These are phyloP conservation scores for Aspergillus phoenicis DNA, from an alignment of 2,329 filamentous ascomycete genomes.

Conservation along the genomic window DNA sequence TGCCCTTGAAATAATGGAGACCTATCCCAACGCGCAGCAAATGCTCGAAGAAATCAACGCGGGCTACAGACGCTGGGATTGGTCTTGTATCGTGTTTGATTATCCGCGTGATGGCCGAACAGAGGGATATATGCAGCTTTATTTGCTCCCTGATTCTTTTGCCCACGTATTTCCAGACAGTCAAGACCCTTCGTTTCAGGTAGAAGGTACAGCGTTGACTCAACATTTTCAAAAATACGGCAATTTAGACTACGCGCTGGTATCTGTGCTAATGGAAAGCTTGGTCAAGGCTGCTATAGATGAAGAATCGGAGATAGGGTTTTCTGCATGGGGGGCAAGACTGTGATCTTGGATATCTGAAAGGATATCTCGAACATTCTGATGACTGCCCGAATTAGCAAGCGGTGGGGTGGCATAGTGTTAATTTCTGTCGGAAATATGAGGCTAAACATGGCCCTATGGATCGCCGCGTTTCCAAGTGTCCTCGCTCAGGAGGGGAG, in stretches of 20 bases:
- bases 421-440: constrained; percentile 29
- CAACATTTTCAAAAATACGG: neutral
- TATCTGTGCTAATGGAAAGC: neutral
- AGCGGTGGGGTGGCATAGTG: constrained; percentile 30
- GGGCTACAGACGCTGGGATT: neutral
- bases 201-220: too few species aligned
- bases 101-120: neutral
- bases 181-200: too few species aligned
- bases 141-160: neutral
- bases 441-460: constrained; percentile 25
- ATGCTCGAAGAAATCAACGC: constrained; percentile 27
- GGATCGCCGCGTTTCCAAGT: constrained; percentile 29
- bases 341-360: constrained; percentile 26
- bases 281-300: constrained; percentile 22
- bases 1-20: constrained; percentile 17
- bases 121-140: neutral
- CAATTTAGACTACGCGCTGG: neutral
- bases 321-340: constrained; percentile 23
- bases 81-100: neutral
- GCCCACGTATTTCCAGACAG: neutral
- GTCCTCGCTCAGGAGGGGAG: constrained; percentile 28
- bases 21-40: constrained; percentile 16
- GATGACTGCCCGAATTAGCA: constrained; percentile 28
- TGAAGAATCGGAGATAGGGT: constrained; percentile 21
- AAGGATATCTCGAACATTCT: constrained; percentile 27